Conservation (phyloP, 208 protist genomes). For the Trypanosoma lewisi region DNA sequence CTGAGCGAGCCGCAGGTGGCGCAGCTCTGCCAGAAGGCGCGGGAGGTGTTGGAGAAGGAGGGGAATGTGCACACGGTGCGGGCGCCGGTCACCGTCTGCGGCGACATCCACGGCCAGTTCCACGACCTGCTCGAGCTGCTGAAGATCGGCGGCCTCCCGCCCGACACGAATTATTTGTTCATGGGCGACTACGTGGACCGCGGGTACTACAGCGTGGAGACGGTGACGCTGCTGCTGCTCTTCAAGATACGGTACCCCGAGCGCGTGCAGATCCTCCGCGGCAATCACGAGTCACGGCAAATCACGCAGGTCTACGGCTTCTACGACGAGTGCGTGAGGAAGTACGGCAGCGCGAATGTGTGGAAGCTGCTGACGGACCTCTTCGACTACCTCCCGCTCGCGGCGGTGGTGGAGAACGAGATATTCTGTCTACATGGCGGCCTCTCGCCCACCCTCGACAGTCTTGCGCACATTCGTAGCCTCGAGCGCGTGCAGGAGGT, state of each 20-base stretch:
- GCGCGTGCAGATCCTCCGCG: slow-evolving; percentile 95
- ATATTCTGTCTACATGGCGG: slow-evolving; percentile 98
- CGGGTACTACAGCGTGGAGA: slow-evolving; percentile 94
- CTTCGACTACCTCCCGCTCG: slow-evolving; percentile 98
- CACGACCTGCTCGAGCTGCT: slow-evolving; percentile 99
- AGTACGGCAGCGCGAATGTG: slow-evolving; percentile 96
- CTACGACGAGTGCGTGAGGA: slow-evolving; percentile 98
- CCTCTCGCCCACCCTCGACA: slow-evolving; percentile 93
- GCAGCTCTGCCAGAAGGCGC: slow-evolving; percentile 86
- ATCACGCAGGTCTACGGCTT: slow-evolving; percentile 99
- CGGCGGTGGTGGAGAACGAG: slow-evolving; percentile 96
- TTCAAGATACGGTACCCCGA: slow-evolving; percentile 97
- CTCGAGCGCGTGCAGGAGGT: slow-evolving; percentile 97
- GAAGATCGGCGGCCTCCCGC: slow-evolving; percentile 93
- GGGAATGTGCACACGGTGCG: slow-evolving; percentile 90
- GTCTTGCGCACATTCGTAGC: slow-evolving; percentile 94
- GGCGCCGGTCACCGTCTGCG: slow-evolving; percentile 93
- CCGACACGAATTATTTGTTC: slow-evolving; percentile 98
- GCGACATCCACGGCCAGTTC: slow-evolving; percentile 97
- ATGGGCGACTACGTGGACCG: slow-evolving; percentile 97
- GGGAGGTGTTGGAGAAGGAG: slow-evolving; percentile 93
- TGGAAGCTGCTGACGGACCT: slow-evolving; percentile 98
- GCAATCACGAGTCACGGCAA: slow-evolving; percentile 98
- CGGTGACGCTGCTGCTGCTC: slow-evolving; percentile 90
- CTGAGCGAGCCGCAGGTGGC: slow-evolving; percentile 86